A percentile compares a stretch with the other conserved stretches of the same genome.
Conservation (phyloP, 1,284 basidiomycete genomes). For the Sanghuangporus weigelae region DNA sequence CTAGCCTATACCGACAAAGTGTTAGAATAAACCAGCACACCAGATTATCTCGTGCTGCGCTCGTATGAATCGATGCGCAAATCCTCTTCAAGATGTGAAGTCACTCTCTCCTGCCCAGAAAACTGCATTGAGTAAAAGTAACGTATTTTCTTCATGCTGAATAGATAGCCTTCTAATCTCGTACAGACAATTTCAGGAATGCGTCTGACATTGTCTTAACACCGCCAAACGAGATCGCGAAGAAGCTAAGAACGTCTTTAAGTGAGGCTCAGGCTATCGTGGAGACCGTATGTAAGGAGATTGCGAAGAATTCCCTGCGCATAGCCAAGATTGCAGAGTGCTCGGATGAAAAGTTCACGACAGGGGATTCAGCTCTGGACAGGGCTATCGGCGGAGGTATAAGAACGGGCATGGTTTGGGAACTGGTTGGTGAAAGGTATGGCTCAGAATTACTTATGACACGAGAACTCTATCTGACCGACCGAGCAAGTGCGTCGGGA, state of each 20-base stretch:
- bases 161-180: neutral
- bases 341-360: conserved; percentile 49
- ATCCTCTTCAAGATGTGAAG: conserved; percentile 1
- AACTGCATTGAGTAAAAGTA: conserved; percentile 7
- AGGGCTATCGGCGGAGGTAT: conserved; percentile 69
- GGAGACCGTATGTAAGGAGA: conserved; percentile 38
- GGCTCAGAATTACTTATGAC: conserved; percentile 11
- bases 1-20: neutral
- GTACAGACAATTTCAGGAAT: conserved; percentile 23
- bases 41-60: neutral
- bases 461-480: neutral
- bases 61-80: conserved; percentile 4
- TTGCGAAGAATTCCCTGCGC: conserved; percentile 29
- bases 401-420: conserved; percentile 73
- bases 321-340: conserved; percentile 35
- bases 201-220: conserved; percentile 46
- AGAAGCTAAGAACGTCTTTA: conserved; percentile 45
- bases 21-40: neutral
- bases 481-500: conserved; percentile 63
- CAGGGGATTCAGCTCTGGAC: conserved; percentile 68
- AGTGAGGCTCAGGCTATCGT: conserved; percentile 46
- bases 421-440: conserved; percentile 84
- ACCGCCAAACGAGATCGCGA: conserved; percentile 44
- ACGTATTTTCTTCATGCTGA: conserved; percentile 11
- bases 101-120: conserved; percentile 5